Evolutionary conservation across 495 filamentous ascomycete genomes (phyloP).

Genomic region (Talaromyces thailandensis): DNA sequence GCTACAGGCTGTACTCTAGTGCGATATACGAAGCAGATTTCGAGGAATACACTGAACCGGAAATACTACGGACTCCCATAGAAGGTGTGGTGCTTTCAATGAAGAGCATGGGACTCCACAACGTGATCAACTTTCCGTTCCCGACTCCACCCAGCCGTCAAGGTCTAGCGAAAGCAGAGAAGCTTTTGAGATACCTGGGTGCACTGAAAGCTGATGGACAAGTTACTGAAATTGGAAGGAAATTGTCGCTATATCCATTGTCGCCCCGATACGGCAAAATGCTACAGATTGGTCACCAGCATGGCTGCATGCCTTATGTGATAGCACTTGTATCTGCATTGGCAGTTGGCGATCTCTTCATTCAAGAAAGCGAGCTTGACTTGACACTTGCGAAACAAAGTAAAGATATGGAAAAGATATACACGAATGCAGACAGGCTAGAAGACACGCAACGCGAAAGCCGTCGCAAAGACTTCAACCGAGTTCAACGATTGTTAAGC

Average conservation of each 20-base stretch:
- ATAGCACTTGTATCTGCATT: constrained; percentile 83
- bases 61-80: constrained; percentile 86
- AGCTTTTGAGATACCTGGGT: constrained; percentile 65
- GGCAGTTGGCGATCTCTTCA: constrained; percentile 79
- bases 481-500: constrained; percentile 69
- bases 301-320: constrained; percentile 76
- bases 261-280: constrained; percentile 88
- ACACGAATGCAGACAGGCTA: constrained; percentile 56
- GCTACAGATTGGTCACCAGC: constrained; percentile 74
- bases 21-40: constrained; percentile 93
- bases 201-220: constrained; percentile 60
- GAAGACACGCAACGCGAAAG: constrained; percentile 59
- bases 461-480: constrained; percentile 60
- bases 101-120: constrained; percentile 88
- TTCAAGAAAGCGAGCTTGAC: constrained; percentile 74
- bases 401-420: constrained; percentile 32
- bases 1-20: constrained; percentile 87
- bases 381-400: constrained; percentile 31
- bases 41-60: constrained; percentile 73
- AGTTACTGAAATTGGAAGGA: constrained; percentile 65
- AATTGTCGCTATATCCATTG: constrained; percentile 81
- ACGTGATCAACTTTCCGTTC: constrained; percentile 94
- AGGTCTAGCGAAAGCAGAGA: constrained; percentile 78
- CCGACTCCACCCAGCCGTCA: constrained; percentile 80
- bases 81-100: constrained; percentile 90